Conservation (phyloP, 2,329 filamentous ascomycete genomes). For the Monascus ruber region DNA sequence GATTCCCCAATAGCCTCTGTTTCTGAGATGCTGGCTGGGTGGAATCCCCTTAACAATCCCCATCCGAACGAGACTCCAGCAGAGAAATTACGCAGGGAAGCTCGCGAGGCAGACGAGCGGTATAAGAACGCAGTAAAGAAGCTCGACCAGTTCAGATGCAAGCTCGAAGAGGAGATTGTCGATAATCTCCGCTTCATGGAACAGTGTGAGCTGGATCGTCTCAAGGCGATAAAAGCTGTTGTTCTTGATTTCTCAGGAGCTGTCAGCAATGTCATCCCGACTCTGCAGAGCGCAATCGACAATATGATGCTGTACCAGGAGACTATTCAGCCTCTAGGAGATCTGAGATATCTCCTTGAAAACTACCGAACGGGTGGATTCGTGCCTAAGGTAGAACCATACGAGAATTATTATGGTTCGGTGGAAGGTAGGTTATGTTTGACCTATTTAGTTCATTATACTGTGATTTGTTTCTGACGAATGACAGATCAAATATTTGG, state of each 20-base stretch:
- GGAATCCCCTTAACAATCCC: slow-evolving; percentile 83
- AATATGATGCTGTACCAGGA: slow-evolving; percentile 99
- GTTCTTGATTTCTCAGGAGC: slow-evolving; percentile 95
- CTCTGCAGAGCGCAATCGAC: slow-evolving; percentile 87
- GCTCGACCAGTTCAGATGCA: slow-evolving; percentile 82
- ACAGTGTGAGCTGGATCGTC: slow-evolving; percentile 85
- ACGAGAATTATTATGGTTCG: slow-evolving; percentile 98
- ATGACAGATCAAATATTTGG: slow-evolving; percentile 79
- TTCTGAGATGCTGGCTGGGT: slow-evolving; percentile 78
- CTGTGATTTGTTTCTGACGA: background rate
- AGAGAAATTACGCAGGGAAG: slow-evolving; percentile 78
- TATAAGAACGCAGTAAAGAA: slow-evolving; percentile 81
- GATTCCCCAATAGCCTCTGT: slow-evolving; percentile 78
- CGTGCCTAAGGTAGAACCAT: slow-evolving; percentile 77
- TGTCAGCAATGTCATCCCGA: slow-evolving; percentile 95
- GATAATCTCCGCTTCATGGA: slow-evolving; percentile 92
- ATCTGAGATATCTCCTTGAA: slow-evolving; percentile 86
- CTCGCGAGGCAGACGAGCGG: slow-evolving; percentile 78
- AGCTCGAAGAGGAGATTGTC: slow-evolving; percentile 89
- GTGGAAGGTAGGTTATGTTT: slow-evolving; percentile 52
- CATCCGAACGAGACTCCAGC: slow-evolving; percentile 88
- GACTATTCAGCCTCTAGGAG: slow-evolving; percentile 85
- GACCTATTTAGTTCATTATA: background rate
- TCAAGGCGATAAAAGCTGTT: slow-evolving; percentile 97
- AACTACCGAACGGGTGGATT: slow-evolving; percentile 95